Conservation (phyloP, 371 early-diverging fungal genomes). For the Hamiltosporidium tvaerminnensis region DNA sequence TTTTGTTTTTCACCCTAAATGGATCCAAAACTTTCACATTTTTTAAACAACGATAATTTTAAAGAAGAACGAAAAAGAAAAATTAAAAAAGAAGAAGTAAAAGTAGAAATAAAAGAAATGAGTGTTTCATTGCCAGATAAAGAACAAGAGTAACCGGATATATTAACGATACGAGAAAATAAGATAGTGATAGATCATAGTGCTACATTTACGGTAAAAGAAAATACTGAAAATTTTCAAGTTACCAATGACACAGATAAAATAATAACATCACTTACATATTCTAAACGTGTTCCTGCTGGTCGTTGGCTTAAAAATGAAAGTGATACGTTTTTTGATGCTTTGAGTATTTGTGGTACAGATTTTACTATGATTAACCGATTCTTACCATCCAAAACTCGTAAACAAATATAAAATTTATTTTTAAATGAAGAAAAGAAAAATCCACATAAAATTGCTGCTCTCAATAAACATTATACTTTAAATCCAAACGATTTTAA, state of each 20-base stretch:
- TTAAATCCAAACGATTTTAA: too few relatives aligned
- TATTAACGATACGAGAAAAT: constrained; percentile 37
- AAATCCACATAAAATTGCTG: constrained; percentile 18
- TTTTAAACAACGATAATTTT: constrained; percentile 49
- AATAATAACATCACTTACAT: constrained; percentile 44
- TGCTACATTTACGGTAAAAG: constrained; percentile 11
- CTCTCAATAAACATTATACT: too few relatives aligned
- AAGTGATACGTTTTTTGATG: constrained; percentile 44
- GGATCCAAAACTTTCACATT: constrained; percentile 22
- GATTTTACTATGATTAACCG: constrained; percentile 48
- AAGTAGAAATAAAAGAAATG: background rate
- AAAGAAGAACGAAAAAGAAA: constrained; percentile 11
- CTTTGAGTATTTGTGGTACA: constrained; percentile 42
- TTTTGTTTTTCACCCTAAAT: too few relatives aligned
- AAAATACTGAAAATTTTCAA: constrained; percentile 13
- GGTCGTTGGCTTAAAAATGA: constrained; percentile 45
- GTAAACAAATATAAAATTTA: constrained; percentile 44
- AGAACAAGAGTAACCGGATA: background rate
- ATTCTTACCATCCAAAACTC: constrained; percentile 40
- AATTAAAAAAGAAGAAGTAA: constrained; percentile 5
- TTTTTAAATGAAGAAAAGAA: constrained; percentile 40
- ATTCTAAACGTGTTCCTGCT: constrained; percentile 22
- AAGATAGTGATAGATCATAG: constrained; percentile 38
- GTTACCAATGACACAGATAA: constrained; percentile 24
- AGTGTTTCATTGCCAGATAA: background rate